phyloP scores from a whole-genome alignment of 2,329 filamentous ascomycete species.

The Elsinoe ampelina region DNA sequence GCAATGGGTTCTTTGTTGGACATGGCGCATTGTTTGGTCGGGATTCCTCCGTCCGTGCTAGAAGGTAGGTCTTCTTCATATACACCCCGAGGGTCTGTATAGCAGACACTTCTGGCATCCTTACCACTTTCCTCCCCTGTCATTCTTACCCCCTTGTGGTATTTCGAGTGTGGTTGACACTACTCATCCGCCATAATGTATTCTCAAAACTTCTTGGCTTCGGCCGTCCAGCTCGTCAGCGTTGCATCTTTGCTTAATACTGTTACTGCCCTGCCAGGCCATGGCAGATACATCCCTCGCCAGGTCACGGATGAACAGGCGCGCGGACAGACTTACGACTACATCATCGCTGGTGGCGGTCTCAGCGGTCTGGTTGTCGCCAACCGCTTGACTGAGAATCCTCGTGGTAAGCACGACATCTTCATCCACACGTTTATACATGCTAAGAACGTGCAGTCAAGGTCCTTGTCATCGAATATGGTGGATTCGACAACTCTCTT shows the following conservation, averaged over 20 bases:
- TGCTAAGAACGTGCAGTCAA: conserved; percentile 12
- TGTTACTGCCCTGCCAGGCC: conserved; percentile 4
- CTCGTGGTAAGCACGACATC: background rate
- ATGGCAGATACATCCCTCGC: conserved; percentile 5
- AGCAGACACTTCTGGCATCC: background rate
- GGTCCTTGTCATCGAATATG: conserved; percentile 17
- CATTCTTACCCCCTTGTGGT: background rate
- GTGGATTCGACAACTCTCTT: conserved; percentile 6
- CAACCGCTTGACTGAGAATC: conserved; percentile 12
- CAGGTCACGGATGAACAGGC: background rate
- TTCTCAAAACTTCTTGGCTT: conserved; percentile 12
- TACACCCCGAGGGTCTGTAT: background rate
- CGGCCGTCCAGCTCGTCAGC: conserved; percentile 12
- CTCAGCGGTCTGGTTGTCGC: conserved; percentile 15
- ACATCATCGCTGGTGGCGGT: conserved; percentile 18
- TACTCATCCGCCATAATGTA: conserved; percentile 6
- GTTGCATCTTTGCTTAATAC: conserved; percentile 10
- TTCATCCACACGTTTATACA: too few species aligned
- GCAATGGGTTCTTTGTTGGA: background rate
- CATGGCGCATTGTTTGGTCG: background rate
- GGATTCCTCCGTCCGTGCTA: background rate
- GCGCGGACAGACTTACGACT: conserved; percentile 9
- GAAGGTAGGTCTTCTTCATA: background rate
- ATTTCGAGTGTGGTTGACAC: background rate
- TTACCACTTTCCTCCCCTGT: background rate